Conservation (phyloP, 768 basidiomycete genomes). For the Podaxis sp. region DNA sequence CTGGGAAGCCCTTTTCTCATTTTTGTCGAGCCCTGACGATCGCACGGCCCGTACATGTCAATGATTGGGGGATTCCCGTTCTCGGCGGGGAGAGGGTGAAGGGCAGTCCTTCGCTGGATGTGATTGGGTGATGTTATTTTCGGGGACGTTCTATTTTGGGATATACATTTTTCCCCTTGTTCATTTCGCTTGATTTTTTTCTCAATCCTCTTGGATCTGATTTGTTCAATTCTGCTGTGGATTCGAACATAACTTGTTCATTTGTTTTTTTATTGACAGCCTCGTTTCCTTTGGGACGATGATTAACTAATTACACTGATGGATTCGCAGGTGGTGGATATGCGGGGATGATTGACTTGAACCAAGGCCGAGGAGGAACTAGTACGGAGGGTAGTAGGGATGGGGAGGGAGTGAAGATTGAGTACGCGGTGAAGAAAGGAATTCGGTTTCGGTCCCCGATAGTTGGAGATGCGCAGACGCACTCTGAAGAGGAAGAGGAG, state of each 20-base stretch:
- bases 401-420: neutral
- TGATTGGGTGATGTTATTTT: neutral
- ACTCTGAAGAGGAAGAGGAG: conserved; percentile 1
- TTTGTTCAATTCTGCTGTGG: too few relatives aligned
- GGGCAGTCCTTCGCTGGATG: neutral
- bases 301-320: neutral
- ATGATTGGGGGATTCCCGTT: neutral
- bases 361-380: neutral
- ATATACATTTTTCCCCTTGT: neutral
- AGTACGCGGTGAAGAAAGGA: neutral
- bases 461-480: neutral
- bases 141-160: neutral
- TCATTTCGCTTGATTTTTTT: neutral
- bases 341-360: conserved; percentile 7
- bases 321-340: neutral
- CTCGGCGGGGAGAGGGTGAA: neutral
- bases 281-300: neutral
- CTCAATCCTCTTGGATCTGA: too few relatives aligned
- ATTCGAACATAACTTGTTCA: neutral
- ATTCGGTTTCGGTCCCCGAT: conserved; percentile 1
- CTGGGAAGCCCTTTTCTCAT: conserved; percentile 13
- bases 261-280: neutral
- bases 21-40: conserved; percentile 13
- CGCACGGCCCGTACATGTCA: neutral
- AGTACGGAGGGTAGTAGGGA: neutral